Percentiles rank a stretch among this genome's conserved stretches.
phyloP scores from a whole-genome alignment of 345 rosid species.

The Gossypium anomalum region DNA sequence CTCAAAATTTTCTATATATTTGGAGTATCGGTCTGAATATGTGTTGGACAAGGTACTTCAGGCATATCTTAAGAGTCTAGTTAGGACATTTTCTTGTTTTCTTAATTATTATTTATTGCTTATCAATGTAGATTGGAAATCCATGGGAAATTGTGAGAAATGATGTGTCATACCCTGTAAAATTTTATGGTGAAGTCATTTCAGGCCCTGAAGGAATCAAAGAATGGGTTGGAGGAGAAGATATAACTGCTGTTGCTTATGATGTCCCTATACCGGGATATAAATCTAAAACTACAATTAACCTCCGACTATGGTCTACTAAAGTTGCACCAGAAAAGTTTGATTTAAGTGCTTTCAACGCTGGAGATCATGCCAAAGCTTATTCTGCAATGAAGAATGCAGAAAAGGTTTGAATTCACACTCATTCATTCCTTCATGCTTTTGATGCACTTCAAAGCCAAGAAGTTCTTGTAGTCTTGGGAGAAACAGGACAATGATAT shows the following conservation, averaged over 20 bases:
- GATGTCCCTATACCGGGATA: conserved; percentile 86
- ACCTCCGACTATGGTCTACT: conserved; percentile 74
- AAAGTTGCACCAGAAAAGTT: conserved; percentile 60
- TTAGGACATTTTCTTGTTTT: neutral
- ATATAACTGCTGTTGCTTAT: conserved; percentile 59
- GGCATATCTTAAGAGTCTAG: neutral
- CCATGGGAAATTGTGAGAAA: conserved; percentile 82
- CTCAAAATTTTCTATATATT: neutral
- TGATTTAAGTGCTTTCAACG: conserved; percentile 59
- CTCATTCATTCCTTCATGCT: neutral
- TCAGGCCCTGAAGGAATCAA: conserved; percentile 57
- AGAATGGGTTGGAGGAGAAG: conserved; percentile 79
- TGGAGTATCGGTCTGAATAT: neutral
- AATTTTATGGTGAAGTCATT: conserved; percentile 71
- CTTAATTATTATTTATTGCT: neutral
- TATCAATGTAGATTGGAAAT: conserved; percentile 57
- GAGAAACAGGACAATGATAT: neutral
- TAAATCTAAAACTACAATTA: conserved; percentile 65
- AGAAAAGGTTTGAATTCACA: conserved; percentile 49
- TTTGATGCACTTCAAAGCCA: conserved; percentile 4
- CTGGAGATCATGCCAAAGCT: conserved; percentile 69
- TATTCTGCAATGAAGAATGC: conserved; percentile 58
- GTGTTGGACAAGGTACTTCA: neutral
- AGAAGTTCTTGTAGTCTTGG: neutral
- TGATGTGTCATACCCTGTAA: conserved; percentile 65